Base-by-base conservation (phyloP, 1,139 yeast genomes). In the Scheffersomyces lignicola region DNA sequence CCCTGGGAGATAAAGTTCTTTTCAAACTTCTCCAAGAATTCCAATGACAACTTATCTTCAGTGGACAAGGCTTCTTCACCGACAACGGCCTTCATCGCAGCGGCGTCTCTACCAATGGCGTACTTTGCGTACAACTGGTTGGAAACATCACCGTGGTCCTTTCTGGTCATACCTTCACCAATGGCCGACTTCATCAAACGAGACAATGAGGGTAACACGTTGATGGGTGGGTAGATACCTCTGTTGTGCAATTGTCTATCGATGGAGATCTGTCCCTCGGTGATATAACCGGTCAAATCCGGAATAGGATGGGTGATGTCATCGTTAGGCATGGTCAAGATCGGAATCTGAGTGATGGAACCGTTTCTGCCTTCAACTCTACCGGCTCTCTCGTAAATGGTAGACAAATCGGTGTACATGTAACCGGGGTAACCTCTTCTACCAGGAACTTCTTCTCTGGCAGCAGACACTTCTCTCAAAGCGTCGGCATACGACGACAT, bases 381-480 rank as follows among this genome's bases (percentile, higher is more conserved):
- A 63, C 99, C 99, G 30, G 99, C 99, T 73, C 99, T 86, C 73
- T 92, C 99, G 65, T 92, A 92, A 58, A 92, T 89, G 42, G 97
- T 92, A 37, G 97, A 86, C 75, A 92, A 87, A 83, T 92, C 98
- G 34, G 99, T 92, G 73, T 92, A 92, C 99, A 92, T 92, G 68
- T 92, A 92, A 85, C 99, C 99, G 46, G 99, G 99, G 69, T 92
- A 92, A 75, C 99, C 99, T 82, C 99, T 89, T 80, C 99, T 89
- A 76, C 99, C 99, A 58, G 99, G 99, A 32, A 92, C 99, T 73
- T 92, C 99, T 73, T 92, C 99, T 78, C 99, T 87, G 34, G 99
- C 99, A 43, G 99, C 98, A 42, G 97, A 89, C 36, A 92, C 98
- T 73, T 92, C 99, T 81, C 99, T 90, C 60, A 92, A 76, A 27